Base-by-base conservation (phyloP, 352 stramenopile genomes). In the Peronospora farinosa region DNA sequence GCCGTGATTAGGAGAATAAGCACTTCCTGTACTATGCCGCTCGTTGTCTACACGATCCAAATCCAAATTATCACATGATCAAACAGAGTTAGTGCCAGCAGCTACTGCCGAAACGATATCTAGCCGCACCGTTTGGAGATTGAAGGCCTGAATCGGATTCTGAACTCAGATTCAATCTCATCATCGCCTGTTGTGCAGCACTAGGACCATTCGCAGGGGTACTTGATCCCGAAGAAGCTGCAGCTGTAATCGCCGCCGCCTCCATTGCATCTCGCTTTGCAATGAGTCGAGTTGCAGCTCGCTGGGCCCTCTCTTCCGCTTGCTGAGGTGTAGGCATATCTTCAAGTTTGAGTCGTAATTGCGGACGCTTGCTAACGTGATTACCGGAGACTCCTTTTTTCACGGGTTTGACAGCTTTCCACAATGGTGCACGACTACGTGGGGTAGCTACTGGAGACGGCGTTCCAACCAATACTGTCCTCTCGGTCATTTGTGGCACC, bases 301-400 rank as follows among this genome's bases (percentile, higher is more conserved):
- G 74, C 23, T 92, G 81, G 0, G 83, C 83, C 32, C 80, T 63
- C 13, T 89, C 74, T 58, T 93, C 83, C 1, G 83, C 83, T 67
- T 93, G 78, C 38, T 93, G 83, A 4, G 80, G 72, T 7, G 83
- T 93, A 19, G 83, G 83, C 83, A 93, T 93, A 28, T 91, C 80
- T 59, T 93, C 83, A 3, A 93, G 60, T 49, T 93, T 89, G 8
- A 93, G 57, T 8, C 78, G 72, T 32, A 93, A 53, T 27, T 78
- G 67, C 15, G 81, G 81, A 7, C 83, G 72, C 32, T 87, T 89
- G 9, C 51, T 54, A 11, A 28, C 52, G 31, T 53, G 57, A 47
- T 8, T 60, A 11, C 23, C 30, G 15, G 42, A 16, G 0, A 50
- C 56, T 15, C 19, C 8, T 12, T 32, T 67, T 37, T 57, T 62